Evolutionary conservation across 2,329 filamentous ascomycete species (phyloP).

Genomic region (Aurifilum marmelostoma): DNA sequence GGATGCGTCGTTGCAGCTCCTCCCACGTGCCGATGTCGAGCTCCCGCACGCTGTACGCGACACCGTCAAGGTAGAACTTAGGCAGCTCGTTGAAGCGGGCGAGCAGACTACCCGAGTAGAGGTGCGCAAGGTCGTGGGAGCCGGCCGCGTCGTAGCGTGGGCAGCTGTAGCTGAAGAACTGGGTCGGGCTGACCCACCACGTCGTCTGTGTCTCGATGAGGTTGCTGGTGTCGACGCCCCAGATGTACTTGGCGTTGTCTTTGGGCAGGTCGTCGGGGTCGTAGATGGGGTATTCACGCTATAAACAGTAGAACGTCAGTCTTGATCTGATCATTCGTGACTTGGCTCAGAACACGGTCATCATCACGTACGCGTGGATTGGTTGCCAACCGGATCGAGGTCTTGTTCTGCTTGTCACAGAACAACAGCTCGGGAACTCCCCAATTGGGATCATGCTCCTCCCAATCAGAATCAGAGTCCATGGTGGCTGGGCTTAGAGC

Average conservation of each 20-base stretch:
- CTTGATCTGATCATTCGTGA: neutral
- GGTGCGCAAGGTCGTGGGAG: conserved; percentile 2
- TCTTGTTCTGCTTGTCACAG: neutral
- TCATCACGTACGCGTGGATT: neutral
- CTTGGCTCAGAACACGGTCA: neutral
- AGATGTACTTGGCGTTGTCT: neutral
- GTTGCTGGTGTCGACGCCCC: conserved; percentile 1
- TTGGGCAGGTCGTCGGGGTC: neutral
- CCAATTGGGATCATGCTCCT: neutral
- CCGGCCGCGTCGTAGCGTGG: neutral
- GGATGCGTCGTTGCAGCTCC: conserved; percentile 7
- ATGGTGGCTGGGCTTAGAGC: conserved; percentile 6
- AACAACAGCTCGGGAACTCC: conserved; percentile 1
- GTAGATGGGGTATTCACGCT: neutral
- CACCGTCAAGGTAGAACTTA: neutral
- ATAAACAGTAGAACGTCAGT: neutral
- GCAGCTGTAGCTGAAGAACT: conserved; percentile 1
- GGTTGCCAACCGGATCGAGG: conserved; percentile 5
- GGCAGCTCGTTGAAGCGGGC: conserved; percentile 9
- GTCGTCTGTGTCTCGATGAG: neutral
- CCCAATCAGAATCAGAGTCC: neutral
- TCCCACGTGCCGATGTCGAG: neutral
- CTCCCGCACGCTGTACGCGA: neutral
- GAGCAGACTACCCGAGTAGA: conserved; percentile 1
- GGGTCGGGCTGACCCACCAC: neutral